Base-by-base conservation (phyloP, 495 filamentous ascomycete species). In the Xylaria acuta region DNA sequence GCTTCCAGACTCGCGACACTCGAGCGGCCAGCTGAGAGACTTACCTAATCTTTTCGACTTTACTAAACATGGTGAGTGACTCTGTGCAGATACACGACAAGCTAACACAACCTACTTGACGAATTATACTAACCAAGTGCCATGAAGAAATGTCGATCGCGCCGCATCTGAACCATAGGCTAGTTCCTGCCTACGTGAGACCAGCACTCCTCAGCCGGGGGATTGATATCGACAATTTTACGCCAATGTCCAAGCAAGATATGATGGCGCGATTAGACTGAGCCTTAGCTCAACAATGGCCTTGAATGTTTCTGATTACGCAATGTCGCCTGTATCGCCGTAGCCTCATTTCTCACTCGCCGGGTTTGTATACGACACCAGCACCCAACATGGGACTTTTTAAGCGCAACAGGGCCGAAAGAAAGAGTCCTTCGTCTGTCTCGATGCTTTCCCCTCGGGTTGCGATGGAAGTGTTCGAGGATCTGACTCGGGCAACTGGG, bases 241-340 rank as follows among this genome's bases (percentile, higher is more conserved):
- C 88, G 74, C 96, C 96, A 18, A 88, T 98, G 84, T 81, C 91
- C 64, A 96, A 94, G 84, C 90, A 94, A 71, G 94, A 98, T 78
- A 99, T 99, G 96, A 92, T 97, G 88, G 96, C 96, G 54, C 94
- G 94, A 80, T 87, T 99, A 82, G 96, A 99, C 84, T 99, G 94
- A 97, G 77, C 56, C 43, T 68, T 68, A 38, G 67, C 72, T 68
- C 69, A 34, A 60, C 56, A 41, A 38, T 40, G 56, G 71, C 71
- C 47, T 69, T 68, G 49, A 32, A 65, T 54, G 32, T 72, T 72
- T 72, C 70, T 72, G 63, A 72, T 67, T 72, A 74, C 72, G 67
- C 77, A 75, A 74, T 73, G 65, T 73, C 74, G 72, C 71, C 67
- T 64, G 71, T 72, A 72, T 78, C 75, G 72, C 74, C 71, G 76